Evolutionary conservation across 352 stramenopile genomes (phyloP), one percentile per base, ranked within the genome.

Genomic region (Pythium scleroteichum): DNA sequence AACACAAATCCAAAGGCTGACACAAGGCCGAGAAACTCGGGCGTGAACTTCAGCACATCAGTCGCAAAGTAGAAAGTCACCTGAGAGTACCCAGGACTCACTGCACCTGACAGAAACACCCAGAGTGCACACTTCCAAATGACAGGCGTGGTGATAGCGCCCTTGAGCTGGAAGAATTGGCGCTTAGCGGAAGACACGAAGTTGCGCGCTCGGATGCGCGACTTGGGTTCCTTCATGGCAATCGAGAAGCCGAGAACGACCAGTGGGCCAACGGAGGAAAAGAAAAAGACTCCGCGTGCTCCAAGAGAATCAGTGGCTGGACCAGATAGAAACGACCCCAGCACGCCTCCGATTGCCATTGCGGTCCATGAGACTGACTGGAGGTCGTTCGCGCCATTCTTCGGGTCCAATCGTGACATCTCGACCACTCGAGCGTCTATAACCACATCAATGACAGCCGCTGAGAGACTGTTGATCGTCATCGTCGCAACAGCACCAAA

Each of bases 61-160:
- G 94, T 98, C 16, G 97, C 78, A 62, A 98, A 99, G 68, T 97
- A 99, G 53, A 99, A 97, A 57, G 96, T 96, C 7, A 97, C 94
- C 44, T 97, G 91, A 46, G 97, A 97, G 63, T 93, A 96, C 23
- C 92, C 95, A 8, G 96, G 96, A 29, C 94, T 88, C 27, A 89
- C 96, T 9, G 94, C 91, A 70, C 97, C 88, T 51, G 94, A 98
- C 1, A 98, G 70, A 63, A 99, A 98, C 4, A 99, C 73, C 78
- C 97, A 99, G 1, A 98, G 69, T n/a, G 96, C 89, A 33, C 95
- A 97, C 72, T 97, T 97, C 86, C 90, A 98, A 62, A 99, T 97
- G 16, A 94, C 85, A 2, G 87, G 87, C 41, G 94, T 90, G 56
- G 71, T 70, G 49, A 98, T 78, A 7, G 92, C 90, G 27, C 76